Evolutionary conservation across 805 yeast genomes (phyloP).

Genomic region (Ogataea parapolymorpha): DNA sequence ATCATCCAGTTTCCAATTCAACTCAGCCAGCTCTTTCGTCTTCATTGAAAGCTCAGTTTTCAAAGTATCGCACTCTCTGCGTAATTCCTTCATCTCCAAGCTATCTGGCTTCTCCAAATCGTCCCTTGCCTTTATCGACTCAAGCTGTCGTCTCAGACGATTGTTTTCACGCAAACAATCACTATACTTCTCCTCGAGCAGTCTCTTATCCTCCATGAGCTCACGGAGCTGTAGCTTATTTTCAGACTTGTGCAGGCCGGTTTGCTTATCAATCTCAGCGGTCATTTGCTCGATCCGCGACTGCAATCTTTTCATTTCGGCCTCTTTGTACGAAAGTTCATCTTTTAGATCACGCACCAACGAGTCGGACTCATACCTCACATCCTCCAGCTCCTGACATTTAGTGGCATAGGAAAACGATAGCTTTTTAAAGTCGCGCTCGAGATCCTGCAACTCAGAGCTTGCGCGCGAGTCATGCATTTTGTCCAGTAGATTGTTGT

Average conservation of each 20-base stretch:
- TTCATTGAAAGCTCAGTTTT: slow-evolving; percentile 11
- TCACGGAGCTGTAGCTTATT: slow-evolving; percentile 35
- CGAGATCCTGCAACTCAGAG: slow-evolving; percentile 26
- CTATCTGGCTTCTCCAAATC: slow-evolving; percentile 2
- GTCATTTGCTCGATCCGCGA: slow-evolving; percentile 9
- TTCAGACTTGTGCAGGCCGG: slow-evolving; percentile 25
- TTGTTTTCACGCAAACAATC: slow-evolving; percentile 38
- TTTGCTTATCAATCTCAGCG: slow-evolving; percentile 32
- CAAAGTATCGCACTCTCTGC: slow-evolving; percentile 13
- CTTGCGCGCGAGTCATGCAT: slow-evolving; percentile 11
- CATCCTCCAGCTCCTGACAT: slow-evolving; percentile 22
- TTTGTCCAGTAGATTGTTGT: slow-evolving; percentile 10
- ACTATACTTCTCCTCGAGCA: slow-evolving; percentile 38
- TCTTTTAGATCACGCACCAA: slow-evolving; percentile 9
- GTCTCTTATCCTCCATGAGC: slow-evolving; percentile 34
- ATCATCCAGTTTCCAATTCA: slow-evolving; percentile 17
- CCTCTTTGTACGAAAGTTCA: slow-evolving; percentile 35
- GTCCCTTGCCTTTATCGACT: slow-evolving; percentile 11
- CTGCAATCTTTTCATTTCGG: slow-evolving; percentile 34
- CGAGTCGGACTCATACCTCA: slow-evolving; percentile 14
- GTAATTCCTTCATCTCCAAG: slow-evolving; percentile 10
- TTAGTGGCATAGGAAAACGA: slow-evolving; percentile 33
- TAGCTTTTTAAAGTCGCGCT: slow-evolving; percentile 38
- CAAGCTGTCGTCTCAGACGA: slow-evolving; percentile 34
- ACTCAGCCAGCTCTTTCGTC: slow-evolving; percentile 16